A percentile compares a stretch with the other conserved stretches of the same genome.
Evolutionary conservation across 495 filamentous ascomycete genomes (phyloP).

Genomic region (Penicillium canariense): DNA sequence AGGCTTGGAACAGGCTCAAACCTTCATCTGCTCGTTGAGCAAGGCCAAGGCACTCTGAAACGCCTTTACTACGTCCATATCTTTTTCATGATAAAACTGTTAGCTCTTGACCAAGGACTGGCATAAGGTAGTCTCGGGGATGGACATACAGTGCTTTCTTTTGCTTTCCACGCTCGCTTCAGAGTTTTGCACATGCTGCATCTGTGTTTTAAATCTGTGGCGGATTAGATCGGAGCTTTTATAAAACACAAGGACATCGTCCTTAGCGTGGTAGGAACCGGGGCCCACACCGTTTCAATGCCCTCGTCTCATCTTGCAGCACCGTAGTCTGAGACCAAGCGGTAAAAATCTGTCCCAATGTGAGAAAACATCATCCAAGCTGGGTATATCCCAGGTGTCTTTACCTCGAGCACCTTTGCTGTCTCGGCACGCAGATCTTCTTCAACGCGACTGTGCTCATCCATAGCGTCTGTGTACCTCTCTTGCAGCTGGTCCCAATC

Average conservation of each 20-base stretch:
- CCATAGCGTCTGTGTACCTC: conserved; percentile 59
- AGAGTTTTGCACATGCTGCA: conserved; percentile 66
- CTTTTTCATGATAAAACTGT: conserved; percentile 35
- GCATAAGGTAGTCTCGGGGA: not conserved
- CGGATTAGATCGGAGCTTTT: conserved; percentile 5
- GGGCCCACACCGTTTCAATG: conserved; percentile 57
- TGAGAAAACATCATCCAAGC: not conserved
- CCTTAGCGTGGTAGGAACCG: not conserved
- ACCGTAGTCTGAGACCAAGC: conserved; percentile 66
- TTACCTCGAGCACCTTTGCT: conserved; percentile 59
- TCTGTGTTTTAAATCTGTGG: conserved; percentile 68
- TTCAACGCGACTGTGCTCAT: conserved; percentile 57
- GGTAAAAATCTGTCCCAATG: conserved; percentile 57
- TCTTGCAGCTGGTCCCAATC: conserved; percentile 68
- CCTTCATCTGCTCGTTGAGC: conserved; percentile 43
- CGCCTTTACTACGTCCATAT: conserved; percentile 72
- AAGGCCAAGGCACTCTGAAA: conserved; percentile 77
- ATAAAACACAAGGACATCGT: not conserved
- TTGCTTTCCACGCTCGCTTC: conserved; percentile 68
- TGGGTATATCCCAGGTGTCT: not conserved
- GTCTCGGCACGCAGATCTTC: conserved; percentile 61
- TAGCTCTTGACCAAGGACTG: not conserved
- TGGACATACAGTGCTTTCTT: conserved; percentile 71
- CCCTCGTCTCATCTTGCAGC: conserved; percentile 66
- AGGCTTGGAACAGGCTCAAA: conserved; percentile 8